These are phyloP conservation scores for Rhododendron ferrugineum DNA, from an alignment of 148 eudicot genomes.

Conservation along the genomic window DNA sequence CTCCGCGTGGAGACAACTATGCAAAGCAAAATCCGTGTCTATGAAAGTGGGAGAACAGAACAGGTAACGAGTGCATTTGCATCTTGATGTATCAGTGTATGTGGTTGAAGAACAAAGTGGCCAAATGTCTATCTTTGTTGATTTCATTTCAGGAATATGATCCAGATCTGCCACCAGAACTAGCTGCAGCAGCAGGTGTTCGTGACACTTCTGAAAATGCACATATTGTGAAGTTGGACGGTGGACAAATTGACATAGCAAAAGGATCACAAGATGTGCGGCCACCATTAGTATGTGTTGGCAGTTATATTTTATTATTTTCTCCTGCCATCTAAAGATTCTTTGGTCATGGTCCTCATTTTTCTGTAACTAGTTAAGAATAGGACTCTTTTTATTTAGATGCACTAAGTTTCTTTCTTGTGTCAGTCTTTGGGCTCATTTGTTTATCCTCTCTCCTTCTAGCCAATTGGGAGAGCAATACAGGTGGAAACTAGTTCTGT, in stretches of 20 bases:
- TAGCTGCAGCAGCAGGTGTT: conserved; percentile 81
- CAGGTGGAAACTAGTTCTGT: conserved; percentile 78
- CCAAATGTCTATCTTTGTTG: conserved; percentile 6
- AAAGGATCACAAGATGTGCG: conserved; percentile 46
- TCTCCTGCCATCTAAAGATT: background rate
- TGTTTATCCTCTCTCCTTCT: conserved; percentile 3
- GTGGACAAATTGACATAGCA: conserved; percentile 41
- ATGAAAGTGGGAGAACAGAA: conserved; percentile 89
- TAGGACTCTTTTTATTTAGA: background rate
- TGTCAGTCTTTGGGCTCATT: conserved; percentile 11
- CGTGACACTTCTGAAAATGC: conserved; percentile 55
- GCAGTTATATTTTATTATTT: background rate
- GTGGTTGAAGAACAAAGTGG: background rate
- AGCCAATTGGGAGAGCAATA: conserved; percentile 93
- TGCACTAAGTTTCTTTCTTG: background rate
- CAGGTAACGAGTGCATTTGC: conserved; percentile 53
- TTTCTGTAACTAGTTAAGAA: background rate
- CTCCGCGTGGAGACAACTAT: conserved; percentile 80
- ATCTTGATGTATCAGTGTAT: conserved; percentile 6
- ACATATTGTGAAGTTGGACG: conserved; percentile 41
- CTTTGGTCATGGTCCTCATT: conserved; percentile 7
- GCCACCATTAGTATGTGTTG: conserved; percentile 52
- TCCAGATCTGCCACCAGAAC: conserved; percentile 98
- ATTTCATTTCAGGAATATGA: conserved; percentile 67
- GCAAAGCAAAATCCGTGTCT: conserved; percentile 87